Conservation (phyloP, 2,329 filamentous ascomycete genomes). For the Ophiocordyceps camponoti-rufipedis region DNA sequence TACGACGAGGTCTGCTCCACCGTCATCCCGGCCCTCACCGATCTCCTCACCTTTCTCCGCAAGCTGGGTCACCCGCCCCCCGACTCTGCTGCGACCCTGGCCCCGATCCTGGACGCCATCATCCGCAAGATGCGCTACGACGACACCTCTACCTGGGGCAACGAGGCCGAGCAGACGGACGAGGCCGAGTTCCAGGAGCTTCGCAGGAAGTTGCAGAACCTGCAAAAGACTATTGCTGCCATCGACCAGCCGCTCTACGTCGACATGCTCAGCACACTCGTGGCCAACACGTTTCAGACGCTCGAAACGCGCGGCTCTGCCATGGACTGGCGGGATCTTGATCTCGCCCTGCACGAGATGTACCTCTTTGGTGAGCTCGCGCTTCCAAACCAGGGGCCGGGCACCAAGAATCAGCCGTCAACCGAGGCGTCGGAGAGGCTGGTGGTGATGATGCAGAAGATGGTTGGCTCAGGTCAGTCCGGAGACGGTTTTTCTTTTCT, state of each 20-base stretch:
- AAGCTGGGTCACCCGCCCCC: constrained; percentile 57
- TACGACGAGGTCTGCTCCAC: constrained; percentile 97
- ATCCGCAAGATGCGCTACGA: constrained; percentile 96
- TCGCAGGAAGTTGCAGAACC: constrained; percentile 69
- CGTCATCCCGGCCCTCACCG: constrained; percentile 82
- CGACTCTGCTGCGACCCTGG: constrained; percentile 66
- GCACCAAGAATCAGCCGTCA: constrained; percentile 66
- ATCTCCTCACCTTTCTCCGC: constrained; percentile 78
- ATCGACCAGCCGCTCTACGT: constrained; percentile 82
- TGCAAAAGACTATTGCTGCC: constrained; percentile 83
- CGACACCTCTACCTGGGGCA: constrained; percentile 82
- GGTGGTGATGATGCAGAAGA: constrained; percentile 82
- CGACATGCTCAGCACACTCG: constrained; percentile 69
- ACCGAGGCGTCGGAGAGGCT: constrained; percentile 64
- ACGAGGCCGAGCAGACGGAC: constrained; percentile 86
- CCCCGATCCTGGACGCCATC: constrained; percentile 78
- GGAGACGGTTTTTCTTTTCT: background rate
- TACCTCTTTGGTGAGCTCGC: constrained; percentile 88
- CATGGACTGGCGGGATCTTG: constrained; percentile 88
- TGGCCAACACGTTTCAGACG: constrained; percentile 74
- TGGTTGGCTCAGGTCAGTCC: constrained; percentile 72
- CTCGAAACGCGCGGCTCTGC: constrained; percentile 54
- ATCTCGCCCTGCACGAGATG: constrained; percentile 89
- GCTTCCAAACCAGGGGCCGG: constrained; percentile 74
- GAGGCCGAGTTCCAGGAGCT: constrained; percentile 96